Evolutionary conservation across 176 grass and related monocot species (phyloP), one percentile per base, ranked within the genome.

Genomic region (Avena eriantha): DNA sequence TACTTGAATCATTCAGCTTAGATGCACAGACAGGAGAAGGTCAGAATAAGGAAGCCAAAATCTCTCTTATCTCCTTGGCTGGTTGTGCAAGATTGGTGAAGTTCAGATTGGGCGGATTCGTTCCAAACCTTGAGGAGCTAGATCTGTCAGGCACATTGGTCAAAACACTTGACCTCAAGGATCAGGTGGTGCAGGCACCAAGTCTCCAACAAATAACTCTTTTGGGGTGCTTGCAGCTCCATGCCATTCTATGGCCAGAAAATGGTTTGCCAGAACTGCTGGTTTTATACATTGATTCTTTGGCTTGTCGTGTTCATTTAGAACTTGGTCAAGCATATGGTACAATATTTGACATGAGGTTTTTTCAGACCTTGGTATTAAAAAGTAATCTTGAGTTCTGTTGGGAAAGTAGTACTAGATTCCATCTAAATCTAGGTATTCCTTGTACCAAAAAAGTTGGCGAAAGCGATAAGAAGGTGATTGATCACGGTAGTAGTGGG

Each of bases 1-100:
- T 66, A 26, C 69, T 83, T 29, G 9, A 60, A 73, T 73, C 35
- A 73, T 83, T 83, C 56, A 59, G 22, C 68, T 83, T 83, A 4
- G 36, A 29, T 60, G 69, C 15, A 46, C 29, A 19, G 4, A 12
- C 0, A 43, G 3, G 1, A 18, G 0, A 43, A 3, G 2, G n/a
- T 23, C 1, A 49, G 10, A 19, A 16, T 7, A 13, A 23, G 31
- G 21, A 56, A 70, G 35, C 81, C 26, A 83, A 60, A 29, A 83
- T 83, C 35, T 59, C 50, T 0, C 3, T 2, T 50, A 69, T 86
- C 74, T 45, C 34, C 46, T 55, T 85, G 46, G 73, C 21, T 39
- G 73, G 60, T 1, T 78, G 73, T 29, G 17, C 35, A 26, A 55
- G 16, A 7, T 39, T 86, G 24, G 0, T 0, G 0, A 8, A 21